Conservation (phyloP, 2,329 filamentous ascomycete species). For the Talaromyces amestolkiae region DNA sequence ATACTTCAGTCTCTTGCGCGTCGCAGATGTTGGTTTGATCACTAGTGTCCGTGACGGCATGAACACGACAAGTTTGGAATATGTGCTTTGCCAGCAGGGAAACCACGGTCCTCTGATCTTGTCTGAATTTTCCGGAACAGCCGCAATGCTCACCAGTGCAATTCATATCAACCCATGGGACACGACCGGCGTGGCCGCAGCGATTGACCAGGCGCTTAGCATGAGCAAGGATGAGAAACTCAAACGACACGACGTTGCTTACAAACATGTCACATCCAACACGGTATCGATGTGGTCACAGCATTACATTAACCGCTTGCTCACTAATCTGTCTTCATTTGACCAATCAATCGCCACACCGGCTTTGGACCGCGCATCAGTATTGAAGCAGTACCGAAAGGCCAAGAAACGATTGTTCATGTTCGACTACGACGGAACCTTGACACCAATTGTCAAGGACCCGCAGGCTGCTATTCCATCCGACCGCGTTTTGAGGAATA, state of each 20-base stretch:
- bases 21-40: constrained; percentile 88
- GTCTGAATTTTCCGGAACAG: constrained; percentile 94
- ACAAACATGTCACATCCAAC: constrained; percentile 78
- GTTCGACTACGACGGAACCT: constrained; percentile 97
- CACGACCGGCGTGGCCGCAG: constrained; percentile 74
- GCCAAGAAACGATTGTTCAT: constrained; percentile 85
- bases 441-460: constrained; percentile 92
- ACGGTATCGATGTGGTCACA: constrained; percentile 85
- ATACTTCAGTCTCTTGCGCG: constrained; percentile 89
- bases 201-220: constrained; percentile 76
- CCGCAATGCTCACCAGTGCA: constrained; percentile 77
- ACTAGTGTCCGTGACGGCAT: constrained; percentile 95
- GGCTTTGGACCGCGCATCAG: constrained; percentile 68
- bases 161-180: constrained; percentile 99
- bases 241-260: constrained; percentile 70
- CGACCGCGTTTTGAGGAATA: constrained; percentile 72
- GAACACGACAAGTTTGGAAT: constrained; percentile 96
- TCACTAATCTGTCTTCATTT: constrained; percentile 75
- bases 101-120: constrained; percentile 84
- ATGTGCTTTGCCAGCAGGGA: constrained; percentile 86
- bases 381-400: constrained; percentile 71
- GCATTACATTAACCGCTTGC: constrained; percentile 72
- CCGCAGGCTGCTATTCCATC: constrained; percentile 86
- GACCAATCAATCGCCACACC: constrained; percentile 76
- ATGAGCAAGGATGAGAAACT: constrained; percentile 67